A percentile compares a stretch with the other conserved stretches of the same genome.
Conservation (phyloP, 768 basidiomycete species). For the Naganishia randhawae region DNA sequence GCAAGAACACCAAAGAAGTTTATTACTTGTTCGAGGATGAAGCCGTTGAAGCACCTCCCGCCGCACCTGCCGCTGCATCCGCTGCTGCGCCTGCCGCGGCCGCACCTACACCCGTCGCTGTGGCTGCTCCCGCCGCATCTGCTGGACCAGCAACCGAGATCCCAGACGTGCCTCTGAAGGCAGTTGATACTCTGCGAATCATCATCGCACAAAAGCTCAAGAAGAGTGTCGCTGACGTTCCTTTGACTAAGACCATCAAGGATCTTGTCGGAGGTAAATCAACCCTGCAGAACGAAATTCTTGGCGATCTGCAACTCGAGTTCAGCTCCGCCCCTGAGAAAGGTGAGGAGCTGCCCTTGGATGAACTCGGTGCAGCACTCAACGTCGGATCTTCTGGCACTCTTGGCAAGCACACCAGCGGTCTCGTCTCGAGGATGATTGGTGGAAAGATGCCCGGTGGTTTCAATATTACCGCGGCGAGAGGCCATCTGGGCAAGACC, state of each 20-base stretch:
- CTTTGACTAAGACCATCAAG: slow-evolving; percentile 90
- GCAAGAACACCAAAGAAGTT: slow-evolving; percentile 93
- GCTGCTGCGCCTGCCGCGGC: slow-evolving; percentile 54
- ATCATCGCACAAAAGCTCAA: slow-evolving; percentile 98
- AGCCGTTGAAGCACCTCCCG: slow-evolving; percentile 51
- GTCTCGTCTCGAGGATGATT: slow-evolving; percentile 83
- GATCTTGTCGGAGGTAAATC: slow-evolving; percentile 98
- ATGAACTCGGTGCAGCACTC: slow-evolving; percentile 86
- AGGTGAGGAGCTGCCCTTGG: slow-evolving; percentile 92
- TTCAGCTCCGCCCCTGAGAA: slow-evolving; percentile 95
- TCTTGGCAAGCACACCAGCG: slow-evolving; percentile 88
- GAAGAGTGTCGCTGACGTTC: slow-evolving; percentile 85
- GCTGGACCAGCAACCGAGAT: slow-evolving; percentile 66
- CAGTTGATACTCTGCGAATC: slow-evolving; percentile 75
- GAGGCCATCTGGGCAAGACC: slow-evolving; percentile 78
- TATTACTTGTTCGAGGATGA: slow-evolving; percentile 98
- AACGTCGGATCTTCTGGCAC: slow-evolving; percentile 74
- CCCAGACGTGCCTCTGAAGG: slow-evolving; percentile 87
- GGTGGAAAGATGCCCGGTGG: slow-evolving; percentile 98
- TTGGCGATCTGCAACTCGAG: slow-evolving; percentile 93
- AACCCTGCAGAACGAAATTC: slow-evolving; percentile 95
- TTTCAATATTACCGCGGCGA: slow-evolving; percentile 89
- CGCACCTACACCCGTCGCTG: slow-evolving; percentile 49
- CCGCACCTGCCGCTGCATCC: slow-evolving; percentile 46
- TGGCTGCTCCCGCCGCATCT: slow-evolving; percentile 51